Base-by-base conservation (phyloP, 106 monocot species). In the Allium cepa region DNA sequence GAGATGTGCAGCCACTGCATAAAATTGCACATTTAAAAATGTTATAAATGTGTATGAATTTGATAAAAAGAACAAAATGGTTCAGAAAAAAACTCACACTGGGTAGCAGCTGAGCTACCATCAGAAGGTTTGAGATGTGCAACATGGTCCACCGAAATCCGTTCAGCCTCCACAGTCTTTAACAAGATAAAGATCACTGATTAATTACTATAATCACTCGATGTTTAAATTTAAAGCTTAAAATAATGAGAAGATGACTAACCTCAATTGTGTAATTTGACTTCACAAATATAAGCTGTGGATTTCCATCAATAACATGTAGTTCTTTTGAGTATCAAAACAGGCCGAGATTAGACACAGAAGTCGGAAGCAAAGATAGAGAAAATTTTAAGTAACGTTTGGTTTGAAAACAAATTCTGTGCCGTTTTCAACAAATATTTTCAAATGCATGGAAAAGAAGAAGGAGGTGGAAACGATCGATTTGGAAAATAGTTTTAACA, bases 51-150 rank as follows among this genome's bases (percentile, higher is more conserved):
- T 4, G 3, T 36, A 5, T 36, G 36, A 36, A 36, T 36, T 36
- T 36, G 36, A 36, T 36, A 36, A 36, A 0, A 36, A 4, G 36
- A 36, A 36, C 36, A 36, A 5, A 36, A 36, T 5, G 36, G 36
- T 36, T 36, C 36, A 36, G 4, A 10, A 75, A 59, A 68, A 52
- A 53, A 22, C 79, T 87, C 67, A 93, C 97, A 71, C 78, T 99
- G 97, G 59, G 97, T 99, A 70, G 97, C 97, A 77, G 97, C 97
- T 15, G 97, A 92, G 9, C 97, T 92, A 50, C 97, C 97, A 81
- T 99, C 97, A 71, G 97, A 89, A 79, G 97, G 97, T 78, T 99
- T 99, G 15, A 99, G 80, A 80, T 99, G 97, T 45, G 97, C 89
- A 26, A 99, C 97, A 83, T 99, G 97, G 75, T 99, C 97, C 61